These are phyloP conservation scores for Knoxdaviesia proteae DNA, from an alignment of 2,329 filamentous ascomycete species.

Conservation along the genomic window DNA sequence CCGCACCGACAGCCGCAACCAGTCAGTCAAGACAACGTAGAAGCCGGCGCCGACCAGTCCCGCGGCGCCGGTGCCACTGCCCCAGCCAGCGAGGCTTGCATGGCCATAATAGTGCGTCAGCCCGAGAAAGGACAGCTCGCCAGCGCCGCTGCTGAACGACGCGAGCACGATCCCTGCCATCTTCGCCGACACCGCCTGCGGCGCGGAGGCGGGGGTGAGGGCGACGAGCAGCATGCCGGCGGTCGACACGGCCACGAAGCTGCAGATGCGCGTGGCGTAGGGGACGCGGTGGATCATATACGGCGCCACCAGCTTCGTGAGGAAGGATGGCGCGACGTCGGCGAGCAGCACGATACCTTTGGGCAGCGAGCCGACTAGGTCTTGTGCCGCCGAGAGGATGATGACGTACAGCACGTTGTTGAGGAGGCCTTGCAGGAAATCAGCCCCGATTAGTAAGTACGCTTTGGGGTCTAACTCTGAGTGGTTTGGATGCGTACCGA, in stretches of 20 bases:
- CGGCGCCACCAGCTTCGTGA: conserved; percentile 70
- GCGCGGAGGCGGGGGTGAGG: conserved; percentile 38
- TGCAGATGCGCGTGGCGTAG: conserved; percentile 52
- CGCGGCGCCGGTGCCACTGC: conserved; percentile 76
- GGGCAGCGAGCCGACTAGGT: conserved; percentile 79
- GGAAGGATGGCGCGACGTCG: conserved; percentile 76
- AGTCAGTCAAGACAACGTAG: conserved; percentile 72
- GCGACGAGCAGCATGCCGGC: conserved; percentile 78
- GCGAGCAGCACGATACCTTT: conserved; percentile 86
- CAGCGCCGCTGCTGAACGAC: conserved; percentile 66
- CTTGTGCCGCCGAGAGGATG: conserved; percentile 83
- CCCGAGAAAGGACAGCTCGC: conserved; percentile 78
- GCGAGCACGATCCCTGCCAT: conserved; percentile 69
- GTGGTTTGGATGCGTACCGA: conserved; percentile 35
- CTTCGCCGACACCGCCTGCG: conserved; percentile 48
- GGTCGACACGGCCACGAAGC: conserved; percentile 58
- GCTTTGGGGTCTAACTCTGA: background rate
- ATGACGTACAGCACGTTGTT: conserved; percentile 98
- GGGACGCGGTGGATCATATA: conserved; percentile 85
- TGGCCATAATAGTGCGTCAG: conserved; percentile 86
- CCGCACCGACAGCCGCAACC: conserved; percentile 52
- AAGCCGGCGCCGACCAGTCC: conserved; percentile 71
- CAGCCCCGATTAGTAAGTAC: conserved; percentile 2
- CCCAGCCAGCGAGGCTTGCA: conserved; percentile 76
- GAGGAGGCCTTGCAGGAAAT: conserved; percentile 26